Base-by-base conservation (phyloP, 1,139 yeast species). In the Diutina neorugosa region DNA sequence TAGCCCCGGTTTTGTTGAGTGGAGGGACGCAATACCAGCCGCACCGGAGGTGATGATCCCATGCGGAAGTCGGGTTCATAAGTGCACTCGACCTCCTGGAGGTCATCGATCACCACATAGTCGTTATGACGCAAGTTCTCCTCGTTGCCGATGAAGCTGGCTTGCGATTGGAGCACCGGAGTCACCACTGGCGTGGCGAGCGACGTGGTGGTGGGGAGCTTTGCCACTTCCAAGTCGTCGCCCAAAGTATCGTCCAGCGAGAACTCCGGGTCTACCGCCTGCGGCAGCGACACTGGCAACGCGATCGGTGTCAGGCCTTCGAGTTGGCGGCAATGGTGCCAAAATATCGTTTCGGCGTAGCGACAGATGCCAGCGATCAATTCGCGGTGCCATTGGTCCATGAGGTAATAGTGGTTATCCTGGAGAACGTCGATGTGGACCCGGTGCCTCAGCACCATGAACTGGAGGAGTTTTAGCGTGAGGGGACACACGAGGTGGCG, bases 21-120 rank as follows among this genome's bases (percentile, higher is more conserved):
- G 4, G 43, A 16, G 12, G 43, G 43, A 4, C 20, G 43, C 8
- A 41, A 20, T 20, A 16, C 19, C 20, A 8, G 20, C n/a, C 37
- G 14, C 3, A 31, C 12, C 12, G 37, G 37, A 4, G 14, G 37
- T 14, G 37, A 14, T n/a, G 37, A 31, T n/a, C 6, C 37, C 14
- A n/a, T 4, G 6, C 37, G 37, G n/a, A 14, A 9, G 12, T 41
- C 20, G 20, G 43, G 43, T 5, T 25, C 40, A 12, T 46, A 46
- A 16, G 20, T 46, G 19, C 50, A 46, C 16, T 46, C 50, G n/a
- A 46, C 50, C n/a, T 46, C 50, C 20, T 46, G 27, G 11, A 46
- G 40, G 21, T 46, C 50, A 16, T 46, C 50, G 37, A 46, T 23
- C 12, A 25, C 40, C 20, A 46, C 18, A 4, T 16, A 27, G 14